Conservation (phyloP, 2,329 filamentous ascomycete species). For the Aspergillus awamori region DNA sequence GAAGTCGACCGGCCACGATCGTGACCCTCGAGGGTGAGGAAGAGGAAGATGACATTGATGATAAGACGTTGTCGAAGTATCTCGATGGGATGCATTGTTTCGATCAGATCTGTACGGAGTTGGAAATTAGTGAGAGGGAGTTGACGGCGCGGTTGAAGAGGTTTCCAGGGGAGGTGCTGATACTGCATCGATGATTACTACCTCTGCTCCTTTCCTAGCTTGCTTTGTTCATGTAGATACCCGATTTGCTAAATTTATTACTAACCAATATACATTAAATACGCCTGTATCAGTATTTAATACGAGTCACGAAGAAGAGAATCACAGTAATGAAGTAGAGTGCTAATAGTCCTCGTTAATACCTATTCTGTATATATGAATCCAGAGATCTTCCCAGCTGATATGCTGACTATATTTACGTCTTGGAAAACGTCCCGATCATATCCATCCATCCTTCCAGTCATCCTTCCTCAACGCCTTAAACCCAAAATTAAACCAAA, state of each 20-base stretch:
- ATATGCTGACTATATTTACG: background rate
- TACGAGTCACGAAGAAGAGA: too few relatives aligned
- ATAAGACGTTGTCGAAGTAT: slow-evolving; percentile 44
- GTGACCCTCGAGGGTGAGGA: slow-evolving; percentile 36
- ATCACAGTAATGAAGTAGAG: background rate
- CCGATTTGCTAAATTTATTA: background rate
- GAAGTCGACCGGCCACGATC: slow-evolving; percentile 26
- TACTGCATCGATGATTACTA: slow-evolving; percentile 47
- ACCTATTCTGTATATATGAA: background rate
- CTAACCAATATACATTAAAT: too few relatives aligned
- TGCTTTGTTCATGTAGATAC: background rate
- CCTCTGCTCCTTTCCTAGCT: background rate
- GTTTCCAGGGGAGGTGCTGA: slow-evolving; percentile 48
- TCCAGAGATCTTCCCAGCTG: background rate
- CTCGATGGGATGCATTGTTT: slow-evolving; percentile 54
- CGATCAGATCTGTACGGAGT: slow-evolving; percentile 55
- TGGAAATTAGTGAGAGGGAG: slow-evolving; percentile 52
- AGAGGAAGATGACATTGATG: slow-evolving; percentile 36
- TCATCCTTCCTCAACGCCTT: background rate
- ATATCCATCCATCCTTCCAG: background rate
- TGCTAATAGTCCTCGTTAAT: background rate
- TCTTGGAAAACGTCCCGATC: background rate
- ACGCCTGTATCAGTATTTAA: too few relatives aligned
- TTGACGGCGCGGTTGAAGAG: slow-evolving; percentile 47
- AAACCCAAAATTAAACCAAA: too few relatives aligned